Evolutionary conservation across 164 flowering plant species (phyloP).

Genomic region (Chloranthus sessilifolius): DNA sequence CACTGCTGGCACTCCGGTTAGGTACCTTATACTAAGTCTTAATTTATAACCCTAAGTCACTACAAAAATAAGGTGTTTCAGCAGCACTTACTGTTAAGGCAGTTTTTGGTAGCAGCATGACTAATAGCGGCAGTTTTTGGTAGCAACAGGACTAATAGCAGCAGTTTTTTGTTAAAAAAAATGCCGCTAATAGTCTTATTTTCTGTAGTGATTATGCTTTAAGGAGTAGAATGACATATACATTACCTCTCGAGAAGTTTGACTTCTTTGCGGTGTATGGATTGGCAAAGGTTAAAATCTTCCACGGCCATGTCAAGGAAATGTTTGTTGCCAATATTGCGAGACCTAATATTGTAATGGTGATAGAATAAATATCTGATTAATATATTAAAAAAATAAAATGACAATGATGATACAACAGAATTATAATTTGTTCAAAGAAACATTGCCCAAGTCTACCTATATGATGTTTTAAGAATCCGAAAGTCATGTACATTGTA

Average conservation of each 20-base stretch:
- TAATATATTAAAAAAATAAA: neutral
- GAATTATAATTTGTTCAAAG: neutral
- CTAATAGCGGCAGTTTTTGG: no score
- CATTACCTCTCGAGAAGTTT: constrained; percentile 49
- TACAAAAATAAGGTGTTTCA: no score
- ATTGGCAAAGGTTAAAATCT: constrained; percentile 55
- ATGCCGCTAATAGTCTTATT: no score
- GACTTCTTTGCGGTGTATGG: constrained; percentile 39
- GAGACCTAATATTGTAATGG: constrained; percentile 36
- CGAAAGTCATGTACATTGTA: constrained; percentile 8
- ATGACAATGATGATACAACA: neutral
- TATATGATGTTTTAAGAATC: constrained; percentile 23
- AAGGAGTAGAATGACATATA: neutral
- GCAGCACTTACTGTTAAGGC: no score
- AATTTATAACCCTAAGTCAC: no score
- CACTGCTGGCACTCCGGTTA: no score
- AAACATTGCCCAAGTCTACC: constrained; percentile 10
- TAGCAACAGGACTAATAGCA: no score
- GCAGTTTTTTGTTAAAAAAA: no score
- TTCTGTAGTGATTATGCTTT: no score
- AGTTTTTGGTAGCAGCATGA: no score
- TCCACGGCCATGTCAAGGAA: constrained; percentile 40
- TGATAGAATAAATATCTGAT: neutral
- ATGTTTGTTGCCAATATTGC: constrained; percentile 33
- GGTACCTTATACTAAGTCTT: no score